A percentile compares a stretch with the other conserved stretches of the same genome.
Evolutionary conservation across 176 grass and related monocot genomes (phyloP).

Genomic region (Elaeis guineensis): DNA sequence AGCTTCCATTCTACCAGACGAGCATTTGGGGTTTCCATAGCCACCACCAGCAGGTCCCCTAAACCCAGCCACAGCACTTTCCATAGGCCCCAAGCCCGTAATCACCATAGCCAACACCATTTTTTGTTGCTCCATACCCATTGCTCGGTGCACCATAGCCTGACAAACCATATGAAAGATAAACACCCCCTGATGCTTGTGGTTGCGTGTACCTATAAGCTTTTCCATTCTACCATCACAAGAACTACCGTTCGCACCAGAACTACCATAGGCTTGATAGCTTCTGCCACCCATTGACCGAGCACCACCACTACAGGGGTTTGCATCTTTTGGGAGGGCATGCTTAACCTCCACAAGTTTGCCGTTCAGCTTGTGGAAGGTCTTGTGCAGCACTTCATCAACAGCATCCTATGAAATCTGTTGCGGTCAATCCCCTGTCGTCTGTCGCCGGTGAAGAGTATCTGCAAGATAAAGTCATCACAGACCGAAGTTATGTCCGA

Average conservation of each 20-base stretch:
- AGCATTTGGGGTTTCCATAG: constrained; percentile 45
- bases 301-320: constrained; percentile 40
- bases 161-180: constrained; percentile 48
- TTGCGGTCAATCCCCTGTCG: too few relatives aligned
- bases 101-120: constrained; percentile 60
- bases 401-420: constrained; percentile 2
- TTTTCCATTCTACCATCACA: constrained; percentile 71
- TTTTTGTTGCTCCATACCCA: constrained; percentile 64
- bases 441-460: too few relatives aligned
- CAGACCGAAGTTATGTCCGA: too few relatives aligned
- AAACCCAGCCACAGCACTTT: constrained; percentile 46
- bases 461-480: too few relatives aligned
- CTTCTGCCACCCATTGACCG: constrained; percentile 40
- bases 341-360: constrained; percentile 12
- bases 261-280: constrained; percentile 57
- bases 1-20: constrained; percentile 49
- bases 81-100: constrained; percentile 68
- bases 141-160: constrained; percentile 67
- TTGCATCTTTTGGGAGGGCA: constrained; percentile 30
- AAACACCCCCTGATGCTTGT: constrained; percentile 42
- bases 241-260: constrained; percentile 39
- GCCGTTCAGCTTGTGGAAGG: background rate
- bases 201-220: constrained; percentile 60
- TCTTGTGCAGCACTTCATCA: background rate
- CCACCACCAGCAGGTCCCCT: constrained; percentile 37